Percentiles rank a stretch among this genome's conserved stretches.
These are phyloP conservation scores for Penicillium sp. DNA, from an alignment of 2,329 filamentous ascomycete genomes.

Conservation along the genomic window DNA sequence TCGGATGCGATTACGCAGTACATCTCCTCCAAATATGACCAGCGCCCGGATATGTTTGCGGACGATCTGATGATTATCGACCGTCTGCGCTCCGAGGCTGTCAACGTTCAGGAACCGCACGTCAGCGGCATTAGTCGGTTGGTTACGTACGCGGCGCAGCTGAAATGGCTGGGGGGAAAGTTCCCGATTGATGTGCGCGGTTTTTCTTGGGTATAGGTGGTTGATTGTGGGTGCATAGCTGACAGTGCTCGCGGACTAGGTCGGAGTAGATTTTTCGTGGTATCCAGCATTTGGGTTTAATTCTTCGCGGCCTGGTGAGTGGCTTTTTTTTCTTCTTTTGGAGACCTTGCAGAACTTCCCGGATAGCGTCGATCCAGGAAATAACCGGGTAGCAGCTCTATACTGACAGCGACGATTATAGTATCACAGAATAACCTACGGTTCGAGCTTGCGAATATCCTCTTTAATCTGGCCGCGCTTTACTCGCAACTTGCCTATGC, in stretches of 20 bases:
- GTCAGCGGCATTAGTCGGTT: conserved; percentile 81
- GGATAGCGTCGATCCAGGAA: not conserved
- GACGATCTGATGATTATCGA: conserved; percentile 86
- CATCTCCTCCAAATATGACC: conserved; percentile 97
- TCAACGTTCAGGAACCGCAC: conserved; percentile 85
- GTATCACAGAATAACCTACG: conserved; percentile 64
- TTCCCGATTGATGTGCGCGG: conserved; percentile 82
- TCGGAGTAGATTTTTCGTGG: conserved; percentile 94
- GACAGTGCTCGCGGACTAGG: conserved; percentile 49
- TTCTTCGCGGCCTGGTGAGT: conserved; percentile 62
- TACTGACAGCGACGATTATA: conserved; percentile 21
- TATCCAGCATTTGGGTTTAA: conserved; percentile 92
- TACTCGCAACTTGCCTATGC: conserved; percentile 89
- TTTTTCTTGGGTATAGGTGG: not conserved
- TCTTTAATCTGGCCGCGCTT: conserved; percentile 89
- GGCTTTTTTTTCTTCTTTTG: too few species aligned
- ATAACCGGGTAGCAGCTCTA: not conserved
- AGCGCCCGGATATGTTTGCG: conserved; percentile 95
- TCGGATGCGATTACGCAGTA: conserved; percentile 85
- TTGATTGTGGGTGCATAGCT: conserved; percentile 2
- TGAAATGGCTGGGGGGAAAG: conserved; percentile 90
- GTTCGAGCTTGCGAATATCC: conserved; percentile 85
- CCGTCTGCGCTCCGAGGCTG: conserved; percentile 74
- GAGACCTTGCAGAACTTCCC: not conserved
- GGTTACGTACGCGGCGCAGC: conserved; percentile 85